Evolutionary conservation across 1,139 yeast species (phyloP), one percentile per base, ranked within the genome.

Genomic region (Blastobotrys raffinosifermentans): DNA sequence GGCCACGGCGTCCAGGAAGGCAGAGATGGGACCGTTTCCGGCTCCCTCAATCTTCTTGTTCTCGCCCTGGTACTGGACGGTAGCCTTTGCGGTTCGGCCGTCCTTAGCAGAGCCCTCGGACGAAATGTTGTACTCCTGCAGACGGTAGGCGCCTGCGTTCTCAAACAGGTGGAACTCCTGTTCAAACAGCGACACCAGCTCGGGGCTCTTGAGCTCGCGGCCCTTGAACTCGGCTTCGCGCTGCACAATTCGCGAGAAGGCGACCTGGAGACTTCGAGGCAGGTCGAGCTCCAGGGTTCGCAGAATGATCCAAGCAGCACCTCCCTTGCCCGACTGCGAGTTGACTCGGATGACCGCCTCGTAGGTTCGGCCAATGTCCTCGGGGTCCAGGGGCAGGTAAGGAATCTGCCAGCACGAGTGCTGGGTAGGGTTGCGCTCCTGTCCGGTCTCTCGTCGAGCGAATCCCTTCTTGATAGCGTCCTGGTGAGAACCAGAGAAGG

Each of bases 391-490:
- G 43, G 98, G 97, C 56, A 91, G 73, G 67, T 91, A 91, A 32
- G 98, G 98, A 48, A 91, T 75, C 55, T 77, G 75, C 98, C 97
- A 89, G 43, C 48, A 44, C 39, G 58, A 42, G 31, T 41, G 46
- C 26, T 41, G 35, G 22, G 35, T 44, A 29, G 43, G 47, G 34
- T 75, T 74, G 41, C 69, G 58, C 39, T 69, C 68, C 38, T 64
- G 60, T 47, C 67, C 64, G 53, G 65, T 65, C 29, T 70, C 72
- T 58, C 81, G 80, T 30, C 70, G 62, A 40, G 74, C 70, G 67
- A 91, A 89, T 29, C 97, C 97, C 69, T 91, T 91, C 67, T 91
- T 91, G 67, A 91, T 91, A 35, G 98, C 97, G 62, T 91, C 97
- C 69, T 91, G 97, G 64, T 91, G 97, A 29, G 96, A 85, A 9